phyloP scores from a whole-genome alignment of 2,329 filamentous ascomycete species.

The Claviceps paspali region DNA sequence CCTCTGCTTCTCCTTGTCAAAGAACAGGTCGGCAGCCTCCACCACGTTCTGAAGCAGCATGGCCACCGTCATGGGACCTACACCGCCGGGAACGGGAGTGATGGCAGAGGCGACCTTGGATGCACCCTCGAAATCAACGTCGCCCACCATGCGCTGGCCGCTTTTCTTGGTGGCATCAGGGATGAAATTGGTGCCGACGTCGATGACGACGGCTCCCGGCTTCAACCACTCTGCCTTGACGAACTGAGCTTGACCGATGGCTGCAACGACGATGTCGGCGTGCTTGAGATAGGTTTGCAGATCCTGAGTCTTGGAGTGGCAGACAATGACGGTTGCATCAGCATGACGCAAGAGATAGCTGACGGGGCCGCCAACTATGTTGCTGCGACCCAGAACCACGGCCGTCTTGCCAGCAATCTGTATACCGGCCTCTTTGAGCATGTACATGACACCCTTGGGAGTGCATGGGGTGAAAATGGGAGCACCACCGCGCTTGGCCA shows the following conservation, averaged over 20 bases:
- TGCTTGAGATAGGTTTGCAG: conserved; percentile 60
- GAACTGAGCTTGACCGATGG: conserved; percentile 75
- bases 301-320: conserved; percentile 74
- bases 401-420: conserved; percentile 80
- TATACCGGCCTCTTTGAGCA: conserved; percentile 71
- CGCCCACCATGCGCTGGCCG: conserved; percentile 79
- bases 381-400: conserved; percentile 84
- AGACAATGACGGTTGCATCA: conserved; percentile 90
- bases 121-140: conserved; percentile 83
- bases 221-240: conserved; percentile 95
- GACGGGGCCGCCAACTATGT: conserved; percentile 94
- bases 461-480: conserved; percentile 91
- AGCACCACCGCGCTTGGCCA: conserved; percentile 84
- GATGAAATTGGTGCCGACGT: conserved; percentile 95
- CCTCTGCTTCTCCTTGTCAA: conserved; percentile 68
- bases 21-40: conserved; percentile 65
- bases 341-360: conserved; percentile 92
- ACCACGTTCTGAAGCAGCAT: conserved; percentile 97
- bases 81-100: conserved; percentile 90
- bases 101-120: conserved; percentile 78
- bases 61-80: conserved; percentile 96
- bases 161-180: conserved; percentile 82
- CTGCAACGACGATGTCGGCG: conserved; percentile 82
- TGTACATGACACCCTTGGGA: conserved; percentile 90
- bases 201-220: conserved; percentile 86